These are phyloP conservation scores for Aspergillus intermedius DNA, from an alignment of 2,329 filamentous ascomycete genomes.

Conservation along the genomic window DNA sequence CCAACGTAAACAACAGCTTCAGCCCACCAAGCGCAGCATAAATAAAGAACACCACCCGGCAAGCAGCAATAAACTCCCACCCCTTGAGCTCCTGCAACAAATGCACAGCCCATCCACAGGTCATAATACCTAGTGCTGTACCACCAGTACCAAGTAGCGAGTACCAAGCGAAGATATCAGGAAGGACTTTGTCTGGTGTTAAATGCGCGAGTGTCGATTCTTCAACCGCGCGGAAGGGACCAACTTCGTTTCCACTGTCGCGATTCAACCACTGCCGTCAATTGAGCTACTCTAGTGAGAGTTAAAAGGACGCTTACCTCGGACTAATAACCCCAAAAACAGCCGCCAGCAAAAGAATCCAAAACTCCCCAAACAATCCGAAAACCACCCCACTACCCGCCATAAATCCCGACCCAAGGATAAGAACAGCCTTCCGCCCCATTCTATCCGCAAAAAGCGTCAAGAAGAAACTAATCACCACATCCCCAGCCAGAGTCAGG, in stretches of 20 bases:
- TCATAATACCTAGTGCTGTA: constrained; percentile 53
- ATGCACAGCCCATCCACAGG: constrained; percentile 55
- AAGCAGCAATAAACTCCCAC: constrained; percentile 45
- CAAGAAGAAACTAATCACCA: constrained; percentile 51
- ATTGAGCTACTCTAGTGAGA: constrained; percentile 5
- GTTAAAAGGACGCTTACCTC: constrained; percentile 24
- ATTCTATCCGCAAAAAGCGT: constrained; percentile 55
- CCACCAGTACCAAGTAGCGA: constrained; percentile 50
- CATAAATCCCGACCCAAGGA: constrained; percentile 52
- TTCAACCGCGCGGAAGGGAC: constrained; percentile 61
- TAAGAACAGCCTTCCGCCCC: constrained; percentile 50
- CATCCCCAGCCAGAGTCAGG: constrained; percentile 56
- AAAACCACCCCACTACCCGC: constrained; percentile 51
- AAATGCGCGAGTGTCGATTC: constrained; percentile 59
- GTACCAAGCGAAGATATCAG: constrained; percentile 64
- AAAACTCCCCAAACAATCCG: constrained; percentile 51
- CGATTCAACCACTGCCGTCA: background rate
- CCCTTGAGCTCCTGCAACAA: constrained; percentile 37
- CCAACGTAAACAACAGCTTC: constrained; percentile 50
- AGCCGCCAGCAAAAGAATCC: constrained; percentile 53
- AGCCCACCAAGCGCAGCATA: constrained; percentile 54
- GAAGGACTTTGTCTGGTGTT: constrained; percentile 47
- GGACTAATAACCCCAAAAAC: constrained; percentile 57
- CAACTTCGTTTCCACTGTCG: constrained; percentile 55
- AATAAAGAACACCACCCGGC: constrained; percentile 51